Base-by-base conservation (phyloP, 2,329 filamentous ascomycete species). In the Colletotrichum plurivorum region DNA sequence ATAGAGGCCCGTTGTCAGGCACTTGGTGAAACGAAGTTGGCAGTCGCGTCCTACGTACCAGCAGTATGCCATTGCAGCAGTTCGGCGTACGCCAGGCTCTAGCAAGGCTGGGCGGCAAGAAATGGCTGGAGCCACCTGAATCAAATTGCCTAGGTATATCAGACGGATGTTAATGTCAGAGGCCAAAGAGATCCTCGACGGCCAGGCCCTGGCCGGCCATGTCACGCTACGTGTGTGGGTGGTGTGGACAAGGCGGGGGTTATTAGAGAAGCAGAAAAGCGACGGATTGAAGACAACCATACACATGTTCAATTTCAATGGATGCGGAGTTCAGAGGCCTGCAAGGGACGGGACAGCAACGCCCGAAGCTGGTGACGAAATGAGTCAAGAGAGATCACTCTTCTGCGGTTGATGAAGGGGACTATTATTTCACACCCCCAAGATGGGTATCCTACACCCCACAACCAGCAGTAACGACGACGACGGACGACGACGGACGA, bases 1-100 rank as follows among this genome's bases (percentile, higher is more conserved):
- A 36, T 36, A 31, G n/a, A 55, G 31, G 16, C 46, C 49, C 61
- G 20, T 55, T 54, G 63, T 63, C 59, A 53, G 36, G 36, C 46
- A 36, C 31, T 36, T 36, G 31, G 31, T 39, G 45, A 67, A 63
- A 57, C 52, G 25, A 55, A n/a, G 43, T 39, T 52, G 63, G 31
- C 58, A 31, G 13, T 15, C 48, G 20, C 22, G 46, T 60, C 22
- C 36, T 36, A 10, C 2, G 20, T 36, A 36, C 8, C 10, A 36
- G 31, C 10, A 36, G 31, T 8, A 10, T 36, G 36, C 46, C 12
- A 18, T 52, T 22, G 57, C 51, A 46, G 46, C 57, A 60, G 46
- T 36, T 52, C 43, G 43, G 45, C 41, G 27, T 13, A 27, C 43
- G n/a, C 5, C 16, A 18, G 4, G 45, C n/a, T 16, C 18, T 2